Percentiles rank a stretch among this genome's conserved stretches.
Conservation (phyloP, 805 yeast species). For the Nakazawaea pomicola region DNA sequence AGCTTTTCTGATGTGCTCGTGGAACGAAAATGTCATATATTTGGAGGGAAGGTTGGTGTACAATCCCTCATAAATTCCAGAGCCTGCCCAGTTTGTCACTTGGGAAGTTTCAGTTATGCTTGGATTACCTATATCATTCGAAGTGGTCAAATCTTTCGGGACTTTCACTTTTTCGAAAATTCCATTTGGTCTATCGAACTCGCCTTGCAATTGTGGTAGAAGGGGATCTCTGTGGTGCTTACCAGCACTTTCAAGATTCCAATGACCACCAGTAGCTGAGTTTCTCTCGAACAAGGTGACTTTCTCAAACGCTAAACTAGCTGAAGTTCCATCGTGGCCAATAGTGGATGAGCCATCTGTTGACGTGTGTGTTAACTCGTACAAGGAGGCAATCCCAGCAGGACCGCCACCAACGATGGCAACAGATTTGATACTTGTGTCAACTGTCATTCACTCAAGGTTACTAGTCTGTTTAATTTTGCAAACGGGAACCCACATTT, state of each 20-base stretch:
- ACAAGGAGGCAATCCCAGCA: constrained; percentile 31
- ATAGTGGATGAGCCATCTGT: constrained; percentile 23
- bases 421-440: constrained; percentile 17
- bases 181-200: not conserved
- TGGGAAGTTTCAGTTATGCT: too few species aligned
- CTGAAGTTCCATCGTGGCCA: too few species aligned
- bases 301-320: not conserved
- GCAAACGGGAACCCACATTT: too few species aligned
- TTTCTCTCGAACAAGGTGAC: not conserved
- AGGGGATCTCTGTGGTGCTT: not conserved
- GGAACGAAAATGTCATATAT: not conserved
- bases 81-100: not conserved
- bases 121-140: too few species aligned
- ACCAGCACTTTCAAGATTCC: not conserved
- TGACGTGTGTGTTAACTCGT: constrained; percentile 27
- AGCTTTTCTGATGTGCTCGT: not conserved
- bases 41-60: not conserved
- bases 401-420: constrained; percentile 40
- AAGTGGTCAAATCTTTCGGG: too few species aligned
- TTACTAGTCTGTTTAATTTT: too few species aligned
- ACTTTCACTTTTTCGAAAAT: not conserved
- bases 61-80: not conserved
- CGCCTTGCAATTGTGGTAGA: not conserved
- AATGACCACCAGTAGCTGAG: not conserved
- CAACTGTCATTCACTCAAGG: not conserved